Evolutionary conservation across 2,329 filamentous ascomycete species (phyloP).

Genomic region (Niveomyces coronatus): DNA sequence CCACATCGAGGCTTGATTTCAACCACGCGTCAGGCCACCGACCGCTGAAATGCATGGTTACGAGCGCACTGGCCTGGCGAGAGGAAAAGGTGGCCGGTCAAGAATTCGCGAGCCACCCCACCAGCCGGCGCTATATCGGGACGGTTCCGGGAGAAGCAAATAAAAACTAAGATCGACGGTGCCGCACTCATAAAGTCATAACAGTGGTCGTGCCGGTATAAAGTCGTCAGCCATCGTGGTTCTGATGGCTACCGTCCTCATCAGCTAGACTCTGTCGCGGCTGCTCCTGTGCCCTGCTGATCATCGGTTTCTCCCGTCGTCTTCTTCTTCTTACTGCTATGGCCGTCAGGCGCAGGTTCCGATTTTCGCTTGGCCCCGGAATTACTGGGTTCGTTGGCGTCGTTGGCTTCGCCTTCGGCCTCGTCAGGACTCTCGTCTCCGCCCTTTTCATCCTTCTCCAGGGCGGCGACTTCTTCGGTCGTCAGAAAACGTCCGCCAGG

Average conservation of each 20-base stretch:
- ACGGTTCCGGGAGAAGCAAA: too few relatives aligned
- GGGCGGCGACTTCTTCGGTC: constrained; percentile 85
- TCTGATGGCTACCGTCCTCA: constrained; percentile 10
- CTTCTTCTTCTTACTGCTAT: constrained; percentile 49
- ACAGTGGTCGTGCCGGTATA: too few relatives aligned
- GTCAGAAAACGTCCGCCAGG: constrained; percentile 94
- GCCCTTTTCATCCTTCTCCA: constrained; percentile 56
- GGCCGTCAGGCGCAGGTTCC: constrained; percentile 34
- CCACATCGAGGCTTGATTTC: too few relatives aligned
- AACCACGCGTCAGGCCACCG: too few relatives aligned
- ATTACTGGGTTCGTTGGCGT: constrained; percentile 17
- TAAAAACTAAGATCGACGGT: too few relatives aligned
- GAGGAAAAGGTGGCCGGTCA: too few relatives aligned
- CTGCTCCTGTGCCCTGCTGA: constrained; percentile 29
- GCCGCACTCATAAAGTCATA: too few relatives aligned
- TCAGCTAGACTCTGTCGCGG: constrained; percentile 28
- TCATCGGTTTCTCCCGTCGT: constrained; percentile 34
- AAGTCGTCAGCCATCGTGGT: too few relatives aligned
- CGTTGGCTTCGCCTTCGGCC: constrained; percentile 21
- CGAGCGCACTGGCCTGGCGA: too few relatives aligned
- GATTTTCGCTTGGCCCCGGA: constrained; percentile 52
- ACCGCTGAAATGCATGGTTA: too few relatives aligned
- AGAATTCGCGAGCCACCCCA: too few relatives aligned
- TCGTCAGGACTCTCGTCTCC: constrained; percentile 19
- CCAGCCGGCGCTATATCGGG: too few relatives aligned